Evolutionary conservation across 2,329 filamentous ascomycete genomes (phyloP), one percentile per base, ranked within the genome.

Genomic region (Cordyceps fumosorosea): DNA sequence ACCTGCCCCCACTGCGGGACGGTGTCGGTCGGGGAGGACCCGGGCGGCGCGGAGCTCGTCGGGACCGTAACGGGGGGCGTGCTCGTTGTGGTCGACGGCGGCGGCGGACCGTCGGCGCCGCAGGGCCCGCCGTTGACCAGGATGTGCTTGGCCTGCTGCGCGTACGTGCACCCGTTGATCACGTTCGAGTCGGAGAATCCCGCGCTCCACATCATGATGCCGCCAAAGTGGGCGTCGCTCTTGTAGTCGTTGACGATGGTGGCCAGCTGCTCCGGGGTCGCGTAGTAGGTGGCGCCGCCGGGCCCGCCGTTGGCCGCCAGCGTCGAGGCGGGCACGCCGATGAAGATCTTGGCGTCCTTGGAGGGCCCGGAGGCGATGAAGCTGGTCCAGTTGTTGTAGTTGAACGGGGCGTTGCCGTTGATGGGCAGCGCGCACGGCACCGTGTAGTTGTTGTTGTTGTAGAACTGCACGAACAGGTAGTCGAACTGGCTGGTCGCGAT

Each of bases 391-490:
- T 67, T 64, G 60, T 69, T 62, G 34, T 62, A 69, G 64, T 69
- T 69, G 62, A 66, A 64, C 3, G 62, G 58, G 3, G 64, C 63
- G 53, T 66, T 64, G 53, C 62, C 62, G 53, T 64, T 64, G 62
- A 64, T 61, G 44, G 52, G 52, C 52, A 64, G 53, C 4, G 62
- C 62, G 32, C 62, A 64, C 2, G 62, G 62, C 11, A 65, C 74
- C 24, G 74, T 72, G 65, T 77, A 80, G 32, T 66, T 68, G 0
- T 72, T 70, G 67, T 80, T 81, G 69, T 80, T 80, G 71, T 80
- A 80, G 69, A 79, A 80, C 66, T 81, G 78, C 20, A 80, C 69
- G 65, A 74, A 79, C 8, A 81, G 67, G 54, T 72, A 71, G 64
- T 80, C 77, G 62, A 79, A 80, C 50, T 68, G 63, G 52, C 73